Base-by-base conservation (phyloP, 257 asterid species). In the Penstemon davidsonii region DNA sequence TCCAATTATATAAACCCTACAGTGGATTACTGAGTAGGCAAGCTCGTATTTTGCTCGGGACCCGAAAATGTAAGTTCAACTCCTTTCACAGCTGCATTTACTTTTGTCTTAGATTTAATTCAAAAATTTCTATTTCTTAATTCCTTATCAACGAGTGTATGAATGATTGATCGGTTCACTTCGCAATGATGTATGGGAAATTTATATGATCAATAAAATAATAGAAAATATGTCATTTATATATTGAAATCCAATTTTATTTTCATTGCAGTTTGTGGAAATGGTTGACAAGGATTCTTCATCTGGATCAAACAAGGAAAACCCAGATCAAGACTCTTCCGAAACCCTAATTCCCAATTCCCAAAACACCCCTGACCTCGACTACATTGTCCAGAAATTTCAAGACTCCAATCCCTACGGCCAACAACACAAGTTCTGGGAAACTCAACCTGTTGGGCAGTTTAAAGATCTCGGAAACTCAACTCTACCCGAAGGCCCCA, bases 371-470 rank as follows among this genome's bases (percentile, higher is more conserved):
- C 33, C 15, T 12, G 54, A 49, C 42, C 64, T 77, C 38, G 84
- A 77, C 66, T 44, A 66, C 72, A 50, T 82, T 59, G 85, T 82
- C 42, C 84, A 82, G 61, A 62, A 77, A 71, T 75, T 82, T 55
- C 85, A 68, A 64, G 64, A 60, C 38, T 54, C 82, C 53, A 71
- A 71, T 61, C 75, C 69, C 4, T 50, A 41, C 11, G 68, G 68
- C 67, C 77, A 72, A 47, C 70, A 73, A 53, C 89, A 84, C 25
- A 84, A 75, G 75, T 84, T 84, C 62, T 84, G 89, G 89, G 87
- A 81, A 63, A 78, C 84, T 5, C 88, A 84, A 57, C 89, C 89
- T 12, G 89, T 84, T 47, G 89, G 86, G n/a, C 89, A 84, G 15
- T 81, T 79, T 40, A 79, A 64, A 69, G 85, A 82, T 72, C 56